Conservation (phyloP, 352 stramenopile genomes). For the Globisporangium parvum region DNA sequence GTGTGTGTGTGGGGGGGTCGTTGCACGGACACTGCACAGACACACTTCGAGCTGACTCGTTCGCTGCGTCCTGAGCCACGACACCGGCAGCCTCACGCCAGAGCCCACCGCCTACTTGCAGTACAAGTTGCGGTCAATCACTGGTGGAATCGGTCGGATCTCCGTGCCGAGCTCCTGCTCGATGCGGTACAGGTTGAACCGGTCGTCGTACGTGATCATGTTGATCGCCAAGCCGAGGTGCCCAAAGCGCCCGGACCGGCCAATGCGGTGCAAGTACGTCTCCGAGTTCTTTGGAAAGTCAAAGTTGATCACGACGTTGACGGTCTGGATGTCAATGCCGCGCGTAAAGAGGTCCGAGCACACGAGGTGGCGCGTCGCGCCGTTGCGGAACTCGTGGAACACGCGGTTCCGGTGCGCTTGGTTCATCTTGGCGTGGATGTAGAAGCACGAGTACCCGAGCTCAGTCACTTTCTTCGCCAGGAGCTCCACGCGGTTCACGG, state of each 20-base stretch:
- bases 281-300: slow-evolving; percentile 99
- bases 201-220: slow-evolving; percentile 99
- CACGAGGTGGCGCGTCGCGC: slow-evolving; percentile 95
- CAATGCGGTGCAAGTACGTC: slow-evolving; percentile 99
- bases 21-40: no score
- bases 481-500: slow-evolving; percentile 98
- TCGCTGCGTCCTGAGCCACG: neutral
- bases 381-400: slow-evolving; percentile 99
- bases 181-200: slow-evolving; percentile 96
- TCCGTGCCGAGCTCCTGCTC: slow-evolving; percentile 99
- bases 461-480: slow-evolving; percentile 99
- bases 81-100: neutral
- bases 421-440: slow-evolving; percentile 99
- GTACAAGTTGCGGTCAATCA: slow-evolving; percentile 98
- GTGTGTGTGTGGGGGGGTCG: no score
- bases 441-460: slow-evolving; percentile 99
- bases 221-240: slow-evolving; percentile 99
- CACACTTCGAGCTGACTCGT: no score
- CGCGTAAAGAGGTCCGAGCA: slow-evolving; percentile 99
- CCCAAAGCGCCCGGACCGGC: slow-evolving; percentile 96
- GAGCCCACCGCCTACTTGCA: slow-evolving; percentile 70
- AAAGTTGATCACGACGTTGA: slow-evolving; percentile 99
- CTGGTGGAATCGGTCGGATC: slow-evolving; percentile 97
- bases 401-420: slow-evolving; percentile 98
- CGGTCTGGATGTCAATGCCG: slow-evolving; percentile 99